These are phyloP conservation scores for Rhypophila decipiens DNA, from an alignment of 495 filamentous ascomycete species.

Conservation along the genomic window DNA sequence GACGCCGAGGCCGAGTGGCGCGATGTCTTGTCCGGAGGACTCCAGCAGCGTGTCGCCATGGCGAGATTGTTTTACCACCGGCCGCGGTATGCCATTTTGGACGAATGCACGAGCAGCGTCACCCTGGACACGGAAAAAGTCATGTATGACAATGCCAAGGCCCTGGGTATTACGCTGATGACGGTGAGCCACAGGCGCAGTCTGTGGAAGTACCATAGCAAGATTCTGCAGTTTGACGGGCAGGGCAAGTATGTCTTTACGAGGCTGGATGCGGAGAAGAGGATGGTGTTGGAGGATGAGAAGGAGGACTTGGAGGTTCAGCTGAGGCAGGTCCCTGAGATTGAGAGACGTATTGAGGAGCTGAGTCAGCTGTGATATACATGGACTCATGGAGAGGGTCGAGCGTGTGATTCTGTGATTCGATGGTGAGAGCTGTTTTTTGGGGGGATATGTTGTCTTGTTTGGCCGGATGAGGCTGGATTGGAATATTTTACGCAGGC, in stretches of 20 bases:
- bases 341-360: slow-evolving; percentile 79
- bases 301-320: slow-evolving; percentile 88
- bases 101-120: slow-evolving; percentile 92
- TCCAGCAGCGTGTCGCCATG: slow-evolving; percentile 98
- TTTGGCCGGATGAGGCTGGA: too few species aligned
- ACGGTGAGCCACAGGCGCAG: slow-evolving; percentile 87
- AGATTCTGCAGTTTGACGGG: slow-evolving; percentile 94
- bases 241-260: slow-evolving; percentile 89
- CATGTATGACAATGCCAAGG: slow-evolving; percentile 96
- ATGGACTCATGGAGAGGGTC: not conserved
- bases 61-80: slow-evolving; percentile 92
- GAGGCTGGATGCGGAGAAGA: slow-evolving; percentile 78
- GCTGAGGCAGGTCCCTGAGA: slow-evolving; percentile 75
- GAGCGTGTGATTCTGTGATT: too few species aligned
- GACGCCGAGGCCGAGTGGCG: slow-evolving; percentile 97
- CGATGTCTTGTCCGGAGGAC: slow-evolving; percentile 78
- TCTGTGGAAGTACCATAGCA: slow-evolving; percentile 92
- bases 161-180: slow-evolving; percentile 86
- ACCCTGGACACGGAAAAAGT: slow-evolving; percentile 88
- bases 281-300: slow-evolving; percentile 87
- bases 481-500: too few species aligned
- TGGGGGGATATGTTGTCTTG: too few species aligned
- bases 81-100: slow-evolving; percentile 87
- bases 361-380: slow-evolving; percentile 40
- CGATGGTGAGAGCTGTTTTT: too few species aligned